Base-by-base conservation (phyloP, 495 filamentous ascomycete species). In the Poronia punctata region DNA sequence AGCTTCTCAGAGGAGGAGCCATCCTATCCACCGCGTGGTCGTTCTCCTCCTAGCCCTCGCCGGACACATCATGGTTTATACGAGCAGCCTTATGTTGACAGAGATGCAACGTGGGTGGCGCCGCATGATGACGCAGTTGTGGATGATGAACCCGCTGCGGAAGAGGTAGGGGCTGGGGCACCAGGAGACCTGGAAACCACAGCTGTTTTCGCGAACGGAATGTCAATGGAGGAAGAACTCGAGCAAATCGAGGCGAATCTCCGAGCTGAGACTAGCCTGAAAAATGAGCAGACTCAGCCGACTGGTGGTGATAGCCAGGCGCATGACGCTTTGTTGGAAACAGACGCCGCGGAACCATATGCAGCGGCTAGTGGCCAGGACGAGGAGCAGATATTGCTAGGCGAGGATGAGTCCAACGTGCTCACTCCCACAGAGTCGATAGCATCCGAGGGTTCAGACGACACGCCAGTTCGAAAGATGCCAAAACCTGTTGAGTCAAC, bases 21-120 rank as follows among this genome's bases (percentile, higher is more conserved):
- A 38, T 63, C 59, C 42, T 68, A 69, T 27, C 64, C 64, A 12
- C 45, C 51, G 17, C 49, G 69, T 17, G 69, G 69, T 11, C 56
- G 69, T 35, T 72, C 69, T 16, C 67, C 69, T 0, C 62, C 66
- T 3, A 68, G 65, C 21, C 67, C 66, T 16, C 42, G 60, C 31
- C 65, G 66, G 32, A 61, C 60, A 25, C 56, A 70, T 46, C 49
- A 59, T 28, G 59, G 45, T 32, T 50, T 47, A 21, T 56, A 51
- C 43, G 43, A 43, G 14, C 45, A 53, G 14, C 40, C 51, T 3
- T 53, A 48, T 24, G 38, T 28, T 21, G 40, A 45, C 17, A 28
- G 26, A 18, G 42, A 36, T 30, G 49, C 43, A 9, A 45, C 36
- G 7, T 64, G 55, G 43, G 38, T 48, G 11, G 52, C 52, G 6